These are phyloP conservation scores for Saturnispora quitensis DNA, from an alignment of 805 yeast species.

Conservation along the genomic window DNA sequence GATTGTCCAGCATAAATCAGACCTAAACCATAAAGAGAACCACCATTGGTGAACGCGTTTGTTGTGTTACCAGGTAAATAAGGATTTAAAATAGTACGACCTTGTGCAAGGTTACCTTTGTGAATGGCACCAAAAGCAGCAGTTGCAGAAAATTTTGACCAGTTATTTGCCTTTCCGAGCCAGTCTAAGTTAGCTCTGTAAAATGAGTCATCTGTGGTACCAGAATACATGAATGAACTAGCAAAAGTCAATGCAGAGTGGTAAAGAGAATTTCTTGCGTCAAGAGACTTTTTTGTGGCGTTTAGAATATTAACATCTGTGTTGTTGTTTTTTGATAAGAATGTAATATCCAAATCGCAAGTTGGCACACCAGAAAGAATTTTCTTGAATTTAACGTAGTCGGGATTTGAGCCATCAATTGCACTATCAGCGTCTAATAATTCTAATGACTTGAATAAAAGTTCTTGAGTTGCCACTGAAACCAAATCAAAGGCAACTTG, in stretches of 20 bases:
- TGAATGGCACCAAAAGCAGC: conserved; percentile 98
- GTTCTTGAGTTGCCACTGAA: conserved; percentile 82
- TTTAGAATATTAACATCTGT: conserved; percentile 77
- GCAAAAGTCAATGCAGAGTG: conserved; percentile 94
- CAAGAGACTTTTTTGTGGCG: conserved; percentile 71
- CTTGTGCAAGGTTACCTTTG: conserved; percentile 88
- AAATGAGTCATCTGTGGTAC: conserved; percentile 91
- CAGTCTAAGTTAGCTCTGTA: conserved; percentile 87
- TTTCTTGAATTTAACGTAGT: conserved; percentile 35
- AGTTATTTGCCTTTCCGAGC: conserved; percentile 95
- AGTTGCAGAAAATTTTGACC: conserved; percentile 97
- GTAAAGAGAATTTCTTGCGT: conserved; percentile 87
- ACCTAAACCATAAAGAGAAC: conserved; percentile 88
- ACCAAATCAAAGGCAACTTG: conserved; percentile 96
- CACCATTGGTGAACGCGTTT: conserved; percentile 89
- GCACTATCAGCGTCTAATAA: conserved; percentile 26
- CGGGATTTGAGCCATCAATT: conserved; percentile 21
- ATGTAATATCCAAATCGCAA: conserved; percentile 85
- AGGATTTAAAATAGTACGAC: conserved; percentile 77
- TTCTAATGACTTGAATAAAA: conserved; percentile 50
- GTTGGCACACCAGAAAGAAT: conserved; percentile 89
- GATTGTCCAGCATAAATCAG: conserved; percentile 96
- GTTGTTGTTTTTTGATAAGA: conserved; percentile 75
- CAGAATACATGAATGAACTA: conserved; percentile 91
- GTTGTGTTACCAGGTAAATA: conserved; percentile 78